A percentile compares a stretch with the other conserved stretches of the same genome.
Conservation (phyloP, 768 basidiomycete species). For the Stropharia rugosoannulata region DNA sequence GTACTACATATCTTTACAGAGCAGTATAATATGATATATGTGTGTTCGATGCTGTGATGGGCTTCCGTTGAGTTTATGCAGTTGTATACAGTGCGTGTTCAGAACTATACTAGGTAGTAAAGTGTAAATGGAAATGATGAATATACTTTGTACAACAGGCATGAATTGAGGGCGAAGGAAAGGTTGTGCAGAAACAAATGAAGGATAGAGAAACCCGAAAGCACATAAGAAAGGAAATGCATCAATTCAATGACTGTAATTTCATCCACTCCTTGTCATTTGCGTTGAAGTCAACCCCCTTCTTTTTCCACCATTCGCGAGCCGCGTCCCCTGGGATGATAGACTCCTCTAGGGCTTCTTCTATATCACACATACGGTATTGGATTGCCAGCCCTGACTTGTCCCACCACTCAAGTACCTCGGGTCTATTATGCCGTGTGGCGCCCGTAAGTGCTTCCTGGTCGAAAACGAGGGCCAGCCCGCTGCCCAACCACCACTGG, state of each 20-base stretch:
- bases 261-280: slow-evolving; percentile 91
- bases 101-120: background rate
- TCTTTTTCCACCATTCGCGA: slow-evolving; percentile 77
- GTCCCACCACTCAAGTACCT: slow-evolving; percentile 89
- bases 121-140: background rate
- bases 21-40: no score
- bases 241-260: slow-evolving; percentile 68
- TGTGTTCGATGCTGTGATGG: no score
- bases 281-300: slow-evolving; percentile 82
- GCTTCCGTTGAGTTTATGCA: no score
- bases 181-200: background rate
- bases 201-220: slow-evolving; percentile 7
- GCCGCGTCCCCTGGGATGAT: slow-evolving; percentile 78
- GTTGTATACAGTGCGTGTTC: background rate
- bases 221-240: slow-evolving; percentile 16
- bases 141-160: slow-evolving; percentile 2
- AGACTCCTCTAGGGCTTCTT: slow-evolving; percentile 87
- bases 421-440: slow-evolving; percentile 77
- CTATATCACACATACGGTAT: slow-evolving; percentile 89
- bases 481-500: slow-evolving; percentile 82
- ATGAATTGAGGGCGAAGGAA: background rate
- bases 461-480: slow-evolving; percentile 76
- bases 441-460: slow-evolving; percentile 78
- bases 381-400: slow-evolving; percentile 75
- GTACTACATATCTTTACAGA: no score